Percentiles rank a stretch among this genome's conserved stretches.
phyloP scores from a whole-genome alignment of 805 yeast genomes.

The Ogataea naganishii region DNA sequence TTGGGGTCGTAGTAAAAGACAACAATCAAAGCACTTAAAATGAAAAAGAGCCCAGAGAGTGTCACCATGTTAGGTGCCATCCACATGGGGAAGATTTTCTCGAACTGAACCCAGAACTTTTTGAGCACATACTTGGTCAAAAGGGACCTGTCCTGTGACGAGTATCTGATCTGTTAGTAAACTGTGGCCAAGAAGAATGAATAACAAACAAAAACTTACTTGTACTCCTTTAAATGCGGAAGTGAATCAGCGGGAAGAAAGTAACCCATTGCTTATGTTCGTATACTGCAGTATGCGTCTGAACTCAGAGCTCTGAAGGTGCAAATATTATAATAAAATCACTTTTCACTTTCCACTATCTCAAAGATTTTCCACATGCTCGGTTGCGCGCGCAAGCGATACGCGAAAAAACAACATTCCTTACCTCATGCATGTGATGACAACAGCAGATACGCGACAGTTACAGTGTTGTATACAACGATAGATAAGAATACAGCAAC shows the following conservation, averaged over 20 bases:
- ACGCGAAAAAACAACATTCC: too few species aligned
- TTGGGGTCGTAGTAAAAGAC: conserved; percentile 70
- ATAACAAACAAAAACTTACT: conserved; percentile 18
- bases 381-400: too few species aligned
- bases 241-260: conserved; percentile 36
- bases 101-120: conserved; percentile 75
- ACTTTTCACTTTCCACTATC: too few species aligned
- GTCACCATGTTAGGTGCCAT: conserved; percentile 95
- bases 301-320: too few species aligned
- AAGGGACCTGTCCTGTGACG: conserved; percentile 75
- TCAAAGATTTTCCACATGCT: too few species aligned
- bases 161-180: conserved; percentile 28
- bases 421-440: too few species aligned
- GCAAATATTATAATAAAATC: too few species aligned
- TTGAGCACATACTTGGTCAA: conserved; percentile 68
- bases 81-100: conserved; percentile 66
- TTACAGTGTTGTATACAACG: too few species aligned
- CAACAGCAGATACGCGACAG: too few species aligned
- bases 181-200: conserved; percentile 1
- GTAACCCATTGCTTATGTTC: conserved; percentile 36
- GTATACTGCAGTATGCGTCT: too few species aligned
- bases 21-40: conserved; percentile 51
- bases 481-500: too few species aligned
- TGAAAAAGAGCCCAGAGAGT: conserved; percentile 65
- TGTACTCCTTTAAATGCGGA: conserved; percentile 37